Evolutionary conservation across 2,329 filamentous ascomycete genomes (phyloP), one percentile per base, ranked within the genome.

Genomic region (Beauveria pseudobassiana): DNA sequence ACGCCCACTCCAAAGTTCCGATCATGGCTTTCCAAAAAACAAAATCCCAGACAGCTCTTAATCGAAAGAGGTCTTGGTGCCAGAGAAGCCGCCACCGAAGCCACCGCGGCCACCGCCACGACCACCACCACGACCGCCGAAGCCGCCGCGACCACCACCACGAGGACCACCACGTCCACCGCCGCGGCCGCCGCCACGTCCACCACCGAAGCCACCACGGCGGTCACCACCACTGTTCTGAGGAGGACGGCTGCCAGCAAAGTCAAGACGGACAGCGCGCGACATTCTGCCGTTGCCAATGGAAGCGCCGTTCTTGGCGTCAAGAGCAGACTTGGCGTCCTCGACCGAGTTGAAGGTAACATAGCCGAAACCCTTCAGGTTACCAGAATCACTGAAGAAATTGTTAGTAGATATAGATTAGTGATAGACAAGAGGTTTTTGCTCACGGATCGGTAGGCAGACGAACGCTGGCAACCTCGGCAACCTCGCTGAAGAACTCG

Each of bases 361-460:
- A 74, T 97, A 97, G 61, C 91, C 93, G 76, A 96, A 96, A 62
- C 93, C 93, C 87, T 96, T 96, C 73, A 88, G 87, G 69, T 87
- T 85, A 66, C 91, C 92, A 65, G 86, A 86, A 64, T 96, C 91
- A 74, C 87, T 87, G 28, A 40, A 12, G 28, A 5, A 30, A 2
- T 42, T 20, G 64, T 70, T 64, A 69, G 68, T 38, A 9, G 22
- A 45, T 5, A 10, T 10, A 22, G 6, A 14, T 3, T 2, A 7
- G 20, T 3, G 4, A 5, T 9, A 3, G 9, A 18, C 5, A 22
- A 2, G 22, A 22, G 14, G 10, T 16, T 22, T 58, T 7, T 40
- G 80, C 83, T 77, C 76, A 87, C 80, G 80, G 86, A 74, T 97
- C 91, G 63, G 93, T 96, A 57, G 93, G 93, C 64, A 97, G 87